Evolutionary conservation across 2,329 filamentous ascomycete genomes (phyloP).

Genomic region (Sclerotinia glacialis): DNA sequence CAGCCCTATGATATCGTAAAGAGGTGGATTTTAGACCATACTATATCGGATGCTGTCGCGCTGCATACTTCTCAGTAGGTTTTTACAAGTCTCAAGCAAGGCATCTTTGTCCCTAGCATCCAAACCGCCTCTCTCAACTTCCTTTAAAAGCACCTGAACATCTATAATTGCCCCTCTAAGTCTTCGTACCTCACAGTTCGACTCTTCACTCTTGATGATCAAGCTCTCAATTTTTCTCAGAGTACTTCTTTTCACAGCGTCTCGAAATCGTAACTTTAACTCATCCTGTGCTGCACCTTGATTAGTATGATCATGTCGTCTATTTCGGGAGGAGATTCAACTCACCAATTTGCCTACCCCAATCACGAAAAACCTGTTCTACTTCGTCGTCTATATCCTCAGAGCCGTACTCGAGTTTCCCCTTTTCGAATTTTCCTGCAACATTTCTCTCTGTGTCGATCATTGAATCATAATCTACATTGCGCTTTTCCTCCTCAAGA

Average conservation of each 20-base stretch:
- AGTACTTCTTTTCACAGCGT: neutral
- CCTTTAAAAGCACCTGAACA: neutral
- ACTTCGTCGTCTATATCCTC: neutral
- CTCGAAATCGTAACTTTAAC: neutral
- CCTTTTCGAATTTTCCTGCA: neutral
- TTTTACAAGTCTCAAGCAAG: neutral
- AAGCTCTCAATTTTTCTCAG: neutral
- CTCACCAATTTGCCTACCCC: neutral
- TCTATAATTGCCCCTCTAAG: neutral
- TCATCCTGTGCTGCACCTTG: neutral
- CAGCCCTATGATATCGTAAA: too few relatives aligned
- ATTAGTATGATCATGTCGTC: too few relatives aligned
- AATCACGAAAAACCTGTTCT: too few relatives aligned
- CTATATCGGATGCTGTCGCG: neutral
- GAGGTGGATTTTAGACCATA: neutral
- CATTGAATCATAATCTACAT: neutral
- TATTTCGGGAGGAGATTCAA: neutral
- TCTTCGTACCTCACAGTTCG: too few relatives aligned
- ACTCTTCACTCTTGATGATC: neutral
- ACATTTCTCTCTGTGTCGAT: neutral
- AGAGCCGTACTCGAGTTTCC: neutral
- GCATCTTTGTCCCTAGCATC: accelerated
- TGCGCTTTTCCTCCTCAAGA: neutral
- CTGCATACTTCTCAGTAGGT: neutral
- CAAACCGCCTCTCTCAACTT: too few relatives aligned